phyloP scores from a whole-genome alignment of 2,329 filamentous ascomycete species.

The Chaetomiaceae sp. region DNA sequence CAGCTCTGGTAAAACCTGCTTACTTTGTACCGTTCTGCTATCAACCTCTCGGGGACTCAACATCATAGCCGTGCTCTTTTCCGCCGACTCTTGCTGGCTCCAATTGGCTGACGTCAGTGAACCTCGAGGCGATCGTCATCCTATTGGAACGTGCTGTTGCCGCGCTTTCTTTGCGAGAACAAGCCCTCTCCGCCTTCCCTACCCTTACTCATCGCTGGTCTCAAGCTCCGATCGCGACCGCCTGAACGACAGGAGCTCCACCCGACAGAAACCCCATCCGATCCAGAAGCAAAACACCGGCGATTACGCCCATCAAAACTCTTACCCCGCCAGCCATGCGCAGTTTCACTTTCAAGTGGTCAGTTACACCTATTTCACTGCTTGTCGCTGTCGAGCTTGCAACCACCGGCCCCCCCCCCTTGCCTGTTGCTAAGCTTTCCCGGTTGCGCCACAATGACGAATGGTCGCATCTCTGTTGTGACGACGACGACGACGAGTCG shows the following conservation, averaged over 20 bases:
- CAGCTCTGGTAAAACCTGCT: not conserved
- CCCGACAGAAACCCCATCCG: constrained; percentile 23
- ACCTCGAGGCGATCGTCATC: not conserved
- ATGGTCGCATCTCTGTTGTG: constrained; percentile 24
- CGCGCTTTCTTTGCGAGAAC: not conserved
- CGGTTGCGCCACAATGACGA: constrained; percentile 19
- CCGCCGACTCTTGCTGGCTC: not conserved
- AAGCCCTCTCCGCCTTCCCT: not conserved
- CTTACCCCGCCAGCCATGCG: constrained; percentile 44
- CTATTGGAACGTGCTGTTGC: not conserved
- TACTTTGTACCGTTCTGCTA: no score
- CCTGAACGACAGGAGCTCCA: not conserved
- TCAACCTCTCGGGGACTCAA: not conserved
- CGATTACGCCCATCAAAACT: not conserved
- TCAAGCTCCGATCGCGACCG: not conserved
- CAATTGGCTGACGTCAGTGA: constrained; percentile 10
- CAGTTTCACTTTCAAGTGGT: constrained; percentile 69
- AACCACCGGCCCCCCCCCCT: constrained; percentile 13
- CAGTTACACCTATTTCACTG: constrained; percentile 31
- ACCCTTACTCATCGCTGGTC: not conserved
- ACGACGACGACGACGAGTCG: constrained; percentile 1
- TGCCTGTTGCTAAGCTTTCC: constrained; percentile 9
- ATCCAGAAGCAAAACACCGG: not conserved
- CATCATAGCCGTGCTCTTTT: not conserved
- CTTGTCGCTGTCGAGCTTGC: not conserved